These are phyloP conservation scores for Hypoxylon sp. DNA, from an alignment of 2,329 filamentous ascomycete species.

Conservation along the genomic window DNA sequence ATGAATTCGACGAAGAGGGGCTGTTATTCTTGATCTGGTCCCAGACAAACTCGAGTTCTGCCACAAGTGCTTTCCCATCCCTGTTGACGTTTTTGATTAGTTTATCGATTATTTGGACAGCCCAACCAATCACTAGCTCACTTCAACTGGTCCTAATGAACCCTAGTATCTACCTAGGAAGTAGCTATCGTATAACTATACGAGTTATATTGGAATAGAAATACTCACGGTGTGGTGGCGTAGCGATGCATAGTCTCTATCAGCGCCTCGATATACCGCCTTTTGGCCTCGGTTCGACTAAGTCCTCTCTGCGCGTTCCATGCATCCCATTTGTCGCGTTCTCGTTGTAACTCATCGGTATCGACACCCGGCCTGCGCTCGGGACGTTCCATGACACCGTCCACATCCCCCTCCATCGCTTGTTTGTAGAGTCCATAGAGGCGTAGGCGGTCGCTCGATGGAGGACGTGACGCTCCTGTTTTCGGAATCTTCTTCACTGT, in stretches of 20 bases:
- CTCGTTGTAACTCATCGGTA: constrained; percentile 69
- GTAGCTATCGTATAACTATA: not conserved
- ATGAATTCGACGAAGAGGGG: constrained; percentile 73
- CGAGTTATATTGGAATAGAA: not conserved
- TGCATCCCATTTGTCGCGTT: constrained; percentile 87
- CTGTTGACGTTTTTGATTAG: constrained; percentile 55
- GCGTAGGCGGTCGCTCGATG: constrained; percentile 84
- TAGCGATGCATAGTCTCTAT: constrained; percentile 98
- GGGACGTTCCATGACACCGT: constrained; percentile 92
- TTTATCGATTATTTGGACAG: not conserved
- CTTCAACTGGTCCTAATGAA: not conserved
- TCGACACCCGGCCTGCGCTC: constrained; percentile 63
- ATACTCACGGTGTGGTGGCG: constrained; percentile 82
- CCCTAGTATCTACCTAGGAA: not conserved
- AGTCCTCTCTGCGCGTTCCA: constrained; percentile 92
- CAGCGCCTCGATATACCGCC: constrained; percentile 90
- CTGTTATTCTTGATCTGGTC: constrained; percentile 94
- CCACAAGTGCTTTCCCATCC: constrained; percentile 88
- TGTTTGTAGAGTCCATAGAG: constrained; percentile 99
- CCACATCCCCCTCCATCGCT: constrained; percentile 98
- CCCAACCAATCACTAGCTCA: not conserved
- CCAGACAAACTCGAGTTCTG: constrained; percentile 99
- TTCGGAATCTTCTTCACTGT: constrained; percentile 98
- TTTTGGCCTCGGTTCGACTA: constrained; percentile 91
- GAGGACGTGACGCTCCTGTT: constrained; percentile 90